phyloP scores from a whole-genome alignment of 129 eudicot species.

The Centrapalus pauciflorus region DNA sequence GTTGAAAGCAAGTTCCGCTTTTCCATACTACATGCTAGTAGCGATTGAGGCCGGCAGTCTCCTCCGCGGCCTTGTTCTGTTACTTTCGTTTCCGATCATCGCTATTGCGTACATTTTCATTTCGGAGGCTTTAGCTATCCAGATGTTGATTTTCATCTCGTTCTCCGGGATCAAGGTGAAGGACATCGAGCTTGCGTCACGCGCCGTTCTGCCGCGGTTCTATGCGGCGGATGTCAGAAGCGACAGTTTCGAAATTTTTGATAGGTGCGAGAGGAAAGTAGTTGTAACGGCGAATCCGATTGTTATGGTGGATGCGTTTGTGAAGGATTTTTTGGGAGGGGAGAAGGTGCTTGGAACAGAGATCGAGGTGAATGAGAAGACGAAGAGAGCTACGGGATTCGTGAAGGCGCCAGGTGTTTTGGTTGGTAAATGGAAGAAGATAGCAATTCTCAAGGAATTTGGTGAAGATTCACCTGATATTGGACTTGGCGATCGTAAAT shows the following conservation, averaged over 20 bases:
- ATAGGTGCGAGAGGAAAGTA: conserved; percentile 61
- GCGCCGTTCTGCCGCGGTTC: conserved; percentile 81
- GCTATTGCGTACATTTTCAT: conserved; percentile 71
- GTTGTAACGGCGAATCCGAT: conserved; percentile 95
- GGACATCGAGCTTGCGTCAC: conserved; percentile 90
- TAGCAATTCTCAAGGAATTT: conserved; percentile 67
- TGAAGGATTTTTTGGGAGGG: conserved; percentile 81
- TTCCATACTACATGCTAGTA: conserved; percentile 96
- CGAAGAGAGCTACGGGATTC: conserved; percentile 80
- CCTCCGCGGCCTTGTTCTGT: conserved; percentile 69
- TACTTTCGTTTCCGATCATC: conserved; percentile 67
- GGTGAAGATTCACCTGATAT: conserved; percentile 83
- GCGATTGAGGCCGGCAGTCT: conserved; percentile 97
- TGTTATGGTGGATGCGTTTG: conserved; percentile 92
- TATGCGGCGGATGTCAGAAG: conserved; percentile 72
- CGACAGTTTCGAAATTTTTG: conserved; percentile 80
- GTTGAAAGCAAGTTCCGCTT: conserved; percentile 58
- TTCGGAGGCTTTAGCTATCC: conserved; percentile 79
- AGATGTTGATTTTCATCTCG: conserved; percentile 77
- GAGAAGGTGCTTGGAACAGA: conserved; percentile 94
- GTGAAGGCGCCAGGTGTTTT: conserved; percentile 84
- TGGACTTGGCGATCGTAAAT: conserved; percentile 88
- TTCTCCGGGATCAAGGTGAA: conserved; percentile 64
- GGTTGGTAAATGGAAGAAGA: conserved; percentile 81
- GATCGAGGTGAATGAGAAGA: conserved; percentile 85